Evolutionary conservation across 441 rosid species (phyloP), one percentile per base, ranked within the genome.

Genomic region (Euphorbia corollata): DNA sequence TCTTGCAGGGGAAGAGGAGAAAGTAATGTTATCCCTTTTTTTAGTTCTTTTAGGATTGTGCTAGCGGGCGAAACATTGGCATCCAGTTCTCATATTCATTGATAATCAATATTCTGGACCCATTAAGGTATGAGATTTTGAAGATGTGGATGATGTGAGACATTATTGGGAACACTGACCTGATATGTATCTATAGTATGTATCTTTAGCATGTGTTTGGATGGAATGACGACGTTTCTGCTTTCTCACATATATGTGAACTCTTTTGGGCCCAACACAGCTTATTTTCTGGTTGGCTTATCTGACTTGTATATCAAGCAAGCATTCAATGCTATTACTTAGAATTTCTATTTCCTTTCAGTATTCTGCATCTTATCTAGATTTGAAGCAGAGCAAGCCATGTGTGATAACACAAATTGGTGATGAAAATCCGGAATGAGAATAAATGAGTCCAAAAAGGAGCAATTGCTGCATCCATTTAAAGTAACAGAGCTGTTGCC

Each of bases 1-100:
- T 27, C 32, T 75, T 64, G 82, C 89, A 91, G 96, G 95, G 91
- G 36, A 89, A 93, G 83, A 87, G 87, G 83, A 85, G 87, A 90
- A 91, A 89, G 76, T 89, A 72, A 86, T 9, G 2, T 13, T 9
- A 47, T 27, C 13, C 27, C 8, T 10, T 56, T 57, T 7, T 62
- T 11, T 13, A 10, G 23, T 41, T 51, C 24, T 34, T 70, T 67
- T 68, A 57, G 24, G 20, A 19, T 61, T 59, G 16, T 43, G 57
- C 41, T 24, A 27, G 32, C n/a, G 32, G 32, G 32, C 32, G 32
- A 38, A 38, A 5, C 41, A 0, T 38, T 38, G 5, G 5, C 9
- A 38, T 38, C 41, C 9, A 8, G 41, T 38, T 2, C 54, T 24
- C 53, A 27, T 27, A 27, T 27, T 39, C 11, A 0, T 56, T 67